Percentiles rank a stretch among this genome's conserved stretches.
phyloP scores from a whole-genome alignment of 139 green algal genomes.

The Zygnema cylindricum region DNA sequence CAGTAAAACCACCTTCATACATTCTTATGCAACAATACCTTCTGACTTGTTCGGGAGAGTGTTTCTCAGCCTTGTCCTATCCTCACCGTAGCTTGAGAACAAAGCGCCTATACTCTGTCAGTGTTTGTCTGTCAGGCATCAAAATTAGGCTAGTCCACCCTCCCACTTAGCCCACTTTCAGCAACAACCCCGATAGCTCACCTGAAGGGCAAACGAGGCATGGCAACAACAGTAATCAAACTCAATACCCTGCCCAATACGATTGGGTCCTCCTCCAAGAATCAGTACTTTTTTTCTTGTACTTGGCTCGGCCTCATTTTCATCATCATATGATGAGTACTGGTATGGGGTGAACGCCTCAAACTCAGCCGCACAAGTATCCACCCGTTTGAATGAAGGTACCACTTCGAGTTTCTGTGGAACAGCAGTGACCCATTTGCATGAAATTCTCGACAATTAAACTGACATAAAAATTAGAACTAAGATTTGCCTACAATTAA shows the following conservation, averaged over 20 bases:
- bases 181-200: neutral
- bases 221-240: conserved; percentile 99
- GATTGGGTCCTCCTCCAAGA: conserved; percentile 97
- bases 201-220: conserved; percentile 88
- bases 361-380: conserved; percentile 99
- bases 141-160: too few species aligned
- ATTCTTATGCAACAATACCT: too few species aligned
- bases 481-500: too few species aligned
- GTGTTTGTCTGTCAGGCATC: too few species aligned
- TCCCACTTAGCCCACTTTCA: too few species aligned
- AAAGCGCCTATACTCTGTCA: too few species aligned
- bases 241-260: conserved; percentile 99
- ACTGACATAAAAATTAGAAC: too few species aligned
- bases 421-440: conserved; percentile 35
- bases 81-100: too few species aligned
- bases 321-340: conserved; percentile 89
- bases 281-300: conserved; percentile 88
- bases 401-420: conserved; percentile 79
- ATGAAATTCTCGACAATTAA: too few species aligned
- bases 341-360: conserved; percentile 95
- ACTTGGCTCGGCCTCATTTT: conserved; percentile 81
- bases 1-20: too few species aligned
- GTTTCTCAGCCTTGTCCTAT: too few species aligned
- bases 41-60: too few species aligned
- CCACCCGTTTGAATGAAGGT: conserved; percentile 92